A percentile compares a stretch with the other conserved stretches of the same genome.
phyloP scores from a whole-genome alignment of 177 flowering plant species.

The Vitis hybrid region DNA sequence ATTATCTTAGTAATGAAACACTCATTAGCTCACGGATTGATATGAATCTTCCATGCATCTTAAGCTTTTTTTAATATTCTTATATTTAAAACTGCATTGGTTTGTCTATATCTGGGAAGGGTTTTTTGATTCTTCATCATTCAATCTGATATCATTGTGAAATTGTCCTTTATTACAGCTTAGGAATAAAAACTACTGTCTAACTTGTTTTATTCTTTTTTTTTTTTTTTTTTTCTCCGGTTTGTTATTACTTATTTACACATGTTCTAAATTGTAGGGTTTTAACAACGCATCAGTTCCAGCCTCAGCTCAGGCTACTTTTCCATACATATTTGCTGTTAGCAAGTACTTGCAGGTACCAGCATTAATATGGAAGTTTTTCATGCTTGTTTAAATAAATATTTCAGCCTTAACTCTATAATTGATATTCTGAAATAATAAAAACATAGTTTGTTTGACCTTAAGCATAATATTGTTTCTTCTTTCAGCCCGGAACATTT shows the following conservation, averaged over 20 bases:
- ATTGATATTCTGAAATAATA: background rate
- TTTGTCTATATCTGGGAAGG: no score
- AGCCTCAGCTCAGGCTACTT: conserved; percentile 77
- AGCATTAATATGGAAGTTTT: background rate
- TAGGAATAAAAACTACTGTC: background rate
- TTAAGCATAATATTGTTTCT: background rate
- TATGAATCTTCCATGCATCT: no score
- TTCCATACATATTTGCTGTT: conserved; percentile 82
- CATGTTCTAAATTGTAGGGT: conserved; percentile 35
- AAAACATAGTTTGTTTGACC: conserved; percentile 4
- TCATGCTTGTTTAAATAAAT: background rate
- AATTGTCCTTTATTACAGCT: no score
- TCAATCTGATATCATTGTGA: no score
- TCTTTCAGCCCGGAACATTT: conserved; percentile 79
- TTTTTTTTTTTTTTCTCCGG: background rate
- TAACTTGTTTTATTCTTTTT: background rate
- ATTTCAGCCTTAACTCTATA: background rate
- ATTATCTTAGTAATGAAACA: no score
- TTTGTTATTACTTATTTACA: background rate
- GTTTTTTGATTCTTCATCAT: no score
- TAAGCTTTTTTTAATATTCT: no score
- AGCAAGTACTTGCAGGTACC: conserved; percentile 93
- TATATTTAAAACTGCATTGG: no score
- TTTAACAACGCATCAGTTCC: conserved; percentile 81
- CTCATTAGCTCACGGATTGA: no score